Evolutionary conservation across 2,329 filamentous ascomycete genomes (phyloP), one percentile per base, ranked within the genome.

Genomic region (Cryphonectria japonica): DNA sequence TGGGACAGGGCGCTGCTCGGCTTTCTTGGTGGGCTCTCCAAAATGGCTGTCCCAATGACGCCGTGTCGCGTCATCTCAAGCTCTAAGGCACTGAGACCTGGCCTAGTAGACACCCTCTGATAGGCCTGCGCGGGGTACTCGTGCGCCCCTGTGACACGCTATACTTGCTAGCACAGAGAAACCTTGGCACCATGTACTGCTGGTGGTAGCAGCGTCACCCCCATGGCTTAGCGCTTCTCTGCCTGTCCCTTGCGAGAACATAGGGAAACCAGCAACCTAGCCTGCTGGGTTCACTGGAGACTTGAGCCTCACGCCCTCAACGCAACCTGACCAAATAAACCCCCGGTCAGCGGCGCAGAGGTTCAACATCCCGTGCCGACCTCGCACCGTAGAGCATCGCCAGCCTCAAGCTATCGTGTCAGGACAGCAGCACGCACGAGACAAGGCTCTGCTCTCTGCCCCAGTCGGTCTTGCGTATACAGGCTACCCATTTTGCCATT

Each of bases 1-100:
- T 59, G 54, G 11, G 14, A 29, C 29, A 34, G 6, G 14, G 54
- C 26, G 54, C 13, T 59, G 26, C 54, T 52, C 54, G 29, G 26
- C 54, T 59, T 32, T 4, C 16, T 3, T 32, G 6, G 8, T 9
- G 46, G 46, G 46, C 37, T 39, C 46, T 22, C 19, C 3, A 26
- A 52, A 29, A 60, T 16, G 16, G 26, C 60, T 39, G 8, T 39
- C 60, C 60, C 16, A 5, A 50, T 65, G 63, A 65, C 63, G 63
- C 43, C 34, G 63, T n/a, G 9, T 34, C 29, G 63, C 63, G 63
- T 65, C 63, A 65, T 65, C 29, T 50, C 43, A 34, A n/a, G 32
- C 59, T n/a, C 0, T 9, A 3, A 61, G 59, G 19, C 32, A 13
- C 59, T 39, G 32, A n/a, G 59, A 39, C 59, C 11, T 39, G 34